Conservation (phyloP, 2,329 filamentous ascomycete genomes). For the Westerdykella aurantiaca region DNA sequence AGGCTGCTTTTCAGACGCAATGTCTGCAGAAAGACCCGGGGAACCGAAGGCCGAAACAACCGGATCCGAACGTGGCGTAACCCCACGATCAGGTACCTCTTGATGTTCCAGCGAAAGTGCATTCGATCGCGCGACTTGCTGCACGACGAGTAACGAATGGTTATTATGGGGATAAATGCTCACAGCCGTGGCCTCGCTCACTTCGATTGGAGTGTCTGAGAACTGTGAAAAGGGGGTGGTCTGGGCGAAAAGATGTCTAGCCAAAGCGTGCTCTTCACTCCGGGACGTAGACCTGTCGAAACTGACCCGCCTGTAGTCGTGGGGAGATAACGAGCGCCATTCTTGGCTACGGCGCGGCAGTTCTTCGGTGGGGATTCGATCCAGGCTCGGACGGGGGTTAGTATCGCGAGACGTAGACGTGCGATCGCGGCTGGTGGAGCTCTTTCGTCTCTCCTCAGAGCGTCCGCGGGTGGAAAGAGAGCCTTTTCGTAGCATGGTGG, state of each 20-base stretch:
- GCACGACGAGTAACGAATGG: constrained; percentile 58
- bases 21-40: constrained; percentile 22
- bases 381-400: constrained; percentile 16
- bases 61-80: constrained; percentile 14
- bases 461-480: constrained; percentile 21
- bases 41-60: constrained; percentile 15
- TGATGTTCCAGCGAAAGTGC: constrained; percentile 16
- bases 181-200: constrained; percentile 57
- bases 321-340: constrained; percentile 23
- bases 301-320: constrained; percentile 33
- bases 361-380: constrained; percentile 26
- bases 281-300: constrained; percentile 34
- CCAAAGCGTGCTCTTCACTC: constrained; percentile 36
- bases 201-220: constrained; percentile 50
- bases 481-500: constrained; percentile 18
- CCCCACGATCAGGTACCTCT: constrained; percentile 12
- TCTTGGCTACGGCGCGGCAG: constrained; percentile 28
- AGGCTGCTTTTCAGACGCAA: constrained; percentile 4
- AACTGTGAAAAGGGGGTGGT: constrained; percentile 47
- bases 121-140: constrained; percentile 40
- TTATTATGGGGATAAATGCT: constrained; percentile 60
- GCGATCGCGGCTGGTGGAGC: constrained; percentile 25
- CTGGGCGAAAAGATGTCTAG: constrained; percentile 44
- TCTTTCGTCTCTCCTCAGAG: constrained; percentile 26
- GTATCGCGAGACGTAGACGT: constrained; percentile 24